Conservation (phyloP, 768 basidiomycete species). For the Lactarius tabidus region DNA sequence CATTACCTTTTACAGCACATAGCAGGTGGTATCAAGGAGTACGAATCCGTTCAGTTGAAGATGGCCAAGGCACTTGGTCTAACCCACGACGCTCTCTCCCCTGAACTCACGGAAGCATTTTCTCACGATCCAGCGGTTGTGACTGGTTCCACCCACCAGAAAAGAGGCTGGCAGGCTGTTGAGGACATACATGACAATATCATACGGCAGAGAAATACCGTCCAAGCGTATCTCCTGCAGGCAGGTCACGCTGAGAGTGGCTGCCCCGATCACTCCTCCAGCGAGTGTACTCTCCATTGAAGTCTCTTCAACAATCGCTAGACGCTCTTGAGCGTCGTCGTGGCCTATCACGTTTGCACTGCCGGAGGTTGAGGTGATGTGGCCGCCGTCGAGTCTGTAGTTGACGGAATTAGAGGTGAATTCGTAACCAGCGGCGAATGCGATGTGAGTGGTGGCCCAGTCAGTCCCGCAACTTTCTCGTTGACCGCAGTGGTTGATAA, state of each 20-base stretch:
- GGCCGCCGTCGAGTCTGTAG: neutral
- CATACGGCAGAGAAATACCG: constrained; percentile 49
- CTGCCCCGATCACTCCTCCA: constrained; percentile 38
- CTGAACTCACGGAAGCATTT: constrained; percentile 68
- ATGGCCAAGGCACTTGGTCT: constrained; percentile 48
- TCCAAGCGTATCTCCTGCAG: constrained; percentile 25
- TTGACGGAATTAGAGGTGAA: constrained; percentile 19
- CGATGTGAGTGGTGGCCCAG: constrained; percentile 2
- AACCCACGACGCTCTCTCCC: constrained; percentile 48
- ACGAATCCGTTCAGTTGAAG: constrained; percentile 54
- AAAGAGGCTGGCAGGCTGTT: constrained; percentile 64
- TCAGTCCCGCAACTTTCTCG: constrained; percentile 12
- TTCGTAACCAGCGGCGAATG: constrained; percentile 18
- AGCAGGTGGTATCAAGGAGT: constrained; percentile 58
- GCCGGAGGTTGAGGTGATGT: constrained; percentile 3
- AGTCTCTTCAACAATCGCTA: constrained; percentile 46
- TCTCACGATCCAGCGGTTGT: constrained; percentile 76
- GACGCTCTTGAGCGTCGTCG: constrained; percentile 47
- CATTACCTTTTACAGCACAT: constrained; percentile 67
- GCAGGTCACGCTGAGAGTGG: neutral
- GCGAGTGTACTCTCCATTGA: constrained; percentile 50
- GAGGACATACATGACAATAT: constrained; percentile 71
- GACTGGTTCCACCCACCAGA: constrained; percentile 56
- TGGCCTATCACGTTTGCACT: no score
- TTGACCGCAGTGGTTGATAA: neutral